Base-by-base conservation (phyloP, 768 basidiomycete genomes). In the Russula ochroleuca region DNA sequence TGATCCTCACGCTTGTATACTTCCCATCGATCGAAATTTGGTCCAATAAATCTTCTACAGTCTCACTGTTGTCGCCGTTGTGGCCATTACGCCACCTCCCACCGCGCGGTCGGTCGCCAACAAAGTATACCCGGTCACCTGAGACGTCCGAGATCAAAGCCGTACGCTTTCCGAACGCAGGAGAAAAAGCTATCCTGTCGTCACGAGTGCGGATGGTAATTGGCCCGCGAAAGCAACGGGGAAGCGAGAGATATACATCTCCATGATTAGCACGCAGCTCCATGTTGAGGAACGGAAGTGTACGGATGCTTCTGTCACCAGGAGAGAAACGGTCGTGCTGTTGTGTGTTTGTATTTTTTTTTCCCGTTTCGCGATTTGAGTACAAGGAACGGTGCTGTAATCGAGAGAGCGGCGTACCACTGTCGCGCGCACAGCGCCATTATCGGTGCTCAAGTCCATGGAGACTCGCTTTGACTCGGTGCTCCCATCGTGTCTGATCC, bases 71-170 rank as follows among this genome's bases (percentile, higher is more conserved):
- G 52, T 13, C 25, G 5, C 31, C n/a, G 11, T 9, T 11, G 9
- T 25, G 1, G 10, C 45, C 25, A 8, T 15, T 7, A 17, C 43
- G 35, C 63, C 57, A 45, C 43, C 10, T 23, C 11, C 49, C 61
- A 9, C 38, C 14, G 23, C 1, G 19, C 21, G 33, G 56, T 28
- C 40, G 41, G 9, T 64, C 45, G 7, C 63, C 51, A 0, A 64
- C 45, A 48, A 59, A 64, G 63, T 59, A 64, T 15, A 40, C 43
- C 3, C 43, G 50, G 45, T 38, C n/a, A 28, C 43, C 63, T 1
- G 17, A n/a, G 23, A 59, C 21, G 8, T 59, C 51, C 14, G 57
- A 59, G 7, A 53, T 6, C 37, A 25, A 52, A 19, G 55, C 45
- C 3, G 37, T 40, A 14, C 43, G 17, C 33, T 54, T 14, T 31